These are phyloP conservation scores for Clitopilus passeckerianus DNA, from an alignment of 768 basidiomycete genomes.

Conservation along the genomic window DNA sequence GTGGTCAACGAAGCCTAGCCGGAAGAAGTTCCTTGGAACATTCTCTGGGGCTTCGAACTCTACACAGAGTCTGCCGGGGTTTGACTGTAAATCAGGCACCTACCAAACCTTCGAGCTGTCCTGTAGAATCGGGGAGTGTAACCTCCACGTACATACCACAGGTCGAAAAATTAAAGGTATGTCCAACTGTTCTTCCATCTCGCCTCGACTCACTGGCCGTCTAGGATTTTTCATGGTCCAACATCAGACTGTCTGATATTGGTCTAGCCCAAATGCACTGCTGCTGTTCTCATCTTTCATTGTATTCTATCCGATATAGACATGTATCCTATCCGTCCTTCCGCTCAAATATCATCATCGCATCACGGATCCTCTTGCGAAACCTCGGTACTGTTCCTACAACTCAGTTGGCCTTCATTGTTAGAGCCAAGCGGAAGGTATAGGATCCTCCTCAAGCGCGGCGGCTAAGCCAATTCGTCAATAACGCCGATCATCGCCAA, in stretches of 20 bases:
- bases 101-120: neutral
- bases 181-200: neutral
- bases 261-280: neutral
- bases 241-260: neutral
- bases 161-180: neutral
- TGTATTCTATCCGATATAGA: too few relatives aligned
- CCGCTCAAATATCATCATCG: too few relatives aligned
- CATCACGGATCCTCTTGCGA: too few relatives aligned
- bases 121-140: neutral
- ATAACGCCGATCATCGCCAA: neutral
- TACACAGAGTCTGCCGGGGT: neutral
- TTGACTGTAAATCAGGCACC: neutral
- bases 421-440: neutral
- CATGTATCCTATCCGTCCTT: too few relatives aligned
- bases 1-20: neutral
- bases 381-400: too few relatives aligned
- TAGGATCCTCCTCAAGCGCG: neutral
- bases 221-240: neutral
- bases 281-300: too few relatives aligned
- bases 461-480: neutral
- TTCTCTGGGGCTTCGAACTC: neutral
- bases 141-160: neutral
- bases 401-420: too few relatives aligned
- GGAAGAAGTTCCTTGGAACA: neutral
- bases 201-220: neutral